A percentile compares a stretch with the other conserved stretches of the same genome.
These are phyloP conservation scores for Ophiostoma himal-ulmi DNA, from an alignment of 2,329 filamentous ascomycete genomes.

Conservation along the genomic window DNA sequence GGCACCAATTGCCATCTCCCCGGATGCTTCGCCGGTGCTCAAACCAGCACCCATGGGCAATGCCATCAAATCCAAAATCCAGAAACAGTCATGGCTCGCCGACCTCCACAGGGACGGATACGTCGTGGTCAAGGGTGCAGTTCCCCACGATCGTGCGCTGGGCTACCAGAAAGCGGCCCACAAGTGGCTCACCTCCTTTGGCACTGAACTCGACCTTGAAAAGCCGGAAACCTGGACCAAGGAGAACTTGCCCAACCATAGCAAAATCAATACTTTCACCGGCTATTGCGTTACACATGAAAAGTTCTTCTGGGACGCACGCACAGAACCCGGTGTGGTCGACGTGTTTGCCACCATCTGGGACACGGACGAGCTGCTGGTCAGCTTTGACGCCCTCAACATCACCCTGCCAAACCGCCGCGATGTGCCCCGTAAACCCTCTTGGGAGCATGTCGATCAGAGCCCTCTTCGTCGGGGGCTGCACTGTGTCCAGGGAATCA, in stretches of 20 bases:
- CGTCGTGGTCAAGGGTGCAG: background rate
- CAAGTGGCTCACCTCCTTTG: background rate
- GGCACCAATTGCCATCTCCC: background rate
- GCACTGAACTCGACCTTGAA: background rate
- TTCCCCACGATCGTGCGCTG: background rate
- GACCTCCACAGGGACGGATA: background rate
- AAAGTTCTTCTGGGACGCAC: slow-evolving; percentile 37
- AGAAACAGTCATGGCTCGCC: background rate
- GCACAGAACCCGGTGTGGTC: slow-evolving; percentile 36
- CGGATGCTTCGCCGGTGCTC: background rate
- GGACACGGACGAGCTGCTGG: slow-evolving; percentile 35
- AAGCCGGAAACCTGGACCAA: slow-evolving; percentile 35
- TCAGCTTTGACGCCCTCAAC: slow-evolving; percentile 37
- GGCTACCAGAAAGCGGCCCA: background rate
- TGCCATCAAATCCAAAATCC: background rate
- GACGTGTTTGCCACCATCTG: slow-evolving; percentile 37
- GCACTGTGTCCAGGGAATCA: slow-evolving; percentile 32
- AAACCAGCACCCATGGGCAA: background rate
- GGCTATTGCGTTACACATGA: slow-evolving; percentile 35
- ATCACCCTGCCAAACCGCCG: slow-evolving; percentile 34
- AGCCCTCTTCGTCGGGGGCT: slow-evolving; percentile 28
- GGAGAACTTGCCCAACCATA: slow-evolving; percentile 36
- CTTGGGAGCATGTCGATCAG: slow-evolving; percentile 38
- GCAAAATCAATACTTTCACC: slow-evolving; percentile 31
- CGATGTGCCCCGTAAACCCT: slow-evolving; percentile 22